These are phyloP conservation scores for Verticillium tricorpus DNA, from an alignment of 2,329 filamentous ascomycete species.

Conservation along the genomic window DNA sequence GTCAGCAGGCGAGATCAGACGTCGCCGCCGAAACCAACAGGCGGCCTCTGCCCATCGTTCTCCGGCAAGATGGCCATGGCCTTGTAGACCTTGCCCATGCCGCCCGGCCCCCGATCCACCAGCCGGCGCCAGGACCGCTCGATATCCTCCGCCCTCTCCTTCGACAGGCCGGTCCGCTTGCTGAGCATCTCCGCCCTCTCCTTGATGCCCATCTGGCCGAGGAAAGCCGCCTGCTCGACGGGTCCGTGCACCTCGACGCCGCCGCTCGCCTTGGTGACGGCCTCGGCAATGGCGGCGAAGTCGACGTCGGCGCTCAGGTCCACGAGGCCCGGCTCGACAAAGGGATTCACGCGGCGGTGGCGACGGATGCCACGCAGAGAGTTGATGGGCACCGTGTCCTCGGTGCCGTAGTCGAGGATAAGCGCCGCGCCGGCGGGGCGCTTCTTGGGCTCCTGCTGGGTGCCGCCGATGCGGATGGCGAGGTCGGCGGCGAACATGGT, in stretches of 20 bases:
- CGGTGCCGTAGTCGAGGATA: slow-evolving; percentile 92
- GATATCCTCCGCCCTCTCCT: slow-evolving; percentile 54
- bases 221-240: slow-evolving; percentile 76
- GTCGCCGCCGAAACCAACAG: slow-evolving; percentile 88
- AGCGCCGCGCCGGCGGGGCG: slow-evolving; percentile 77
- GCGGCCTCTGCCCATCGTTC: slow-evolving; percentile 66
- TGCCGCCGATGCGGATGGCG: slow-evolving; percentile 77
- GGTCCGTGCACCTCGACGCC: slow-evolving; percentile 91
- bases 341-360: slow-evolving; percentile 74
- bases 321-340: slow-evolving; percentile 73
- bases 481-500: slow-evolving; percentile 77
- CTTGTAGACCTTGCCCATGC: slow-evolving; percentile 96
- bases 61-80: slow-evolving; percentile 86
- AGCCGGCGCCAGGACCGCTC: slow-evolving; percentile 75
- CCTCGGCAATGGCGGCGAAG: slow-evolving; percentile 80
- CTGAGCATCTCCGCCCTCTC: slow-evolving; percentile 69
- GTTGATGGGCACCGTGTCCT: slow-evolving; percentile 74
- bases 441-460: slow-evolving; percentile 47
- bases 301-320: slow-evolving; percentile 93
- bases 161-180: slow-evolving; percentile 32
- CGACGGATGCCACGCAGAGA: slow-evolving; percentile 82
- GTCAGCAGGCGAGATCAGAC: slow-evolving; percentile 21
- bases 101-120: slow-evolving; percentile 74
- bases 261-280: slow-evolving; percentile 68
- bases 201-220: slow-evolving; percentile 76